Evolutionary conservation across 1,284 basidiomycete genomes (phyloP).

Genomic region (Ceratobasidium theobromae): DNA sequence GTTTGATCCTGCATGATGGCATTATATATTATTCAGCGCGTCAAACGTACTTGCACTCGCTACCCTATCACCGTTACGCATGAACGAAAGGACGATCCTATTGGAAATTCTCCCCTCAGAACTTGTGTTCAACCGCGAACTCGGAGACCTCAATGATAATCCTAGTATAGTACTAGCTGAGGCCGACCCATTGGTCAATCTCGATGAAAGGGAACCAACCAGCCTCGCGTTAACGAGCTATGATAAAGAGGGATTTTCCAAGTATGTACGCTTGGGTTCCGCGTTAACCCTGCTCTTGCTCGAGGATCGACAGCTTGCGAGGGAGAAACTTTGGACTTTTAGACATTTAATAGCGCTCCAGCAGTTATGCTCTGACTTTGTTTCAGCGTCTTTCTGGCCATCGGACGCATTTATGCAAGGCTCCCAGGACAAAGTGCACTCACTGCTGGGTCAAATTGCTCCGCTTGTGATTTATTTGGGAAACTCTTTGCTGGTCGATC

Average conservation of each 20-base stretch:
- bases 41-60: slow-evolving; percentile 6
- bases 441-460: slow-evolving; percentile 55
- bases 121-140: neutral
- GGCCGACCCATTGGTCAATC: slow-evolving; percentile 26
- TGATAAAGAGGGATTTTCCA: slow-evolving; percentile 56
- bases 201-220: neutral
- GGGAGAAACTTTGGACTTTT: slow-evolving; percentile 61
- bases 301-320: slow-evolving; percentile 63
- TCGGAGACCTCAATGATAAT: slow-evolving; percentile 11
- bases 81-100: slow-evolving; percentile 8
- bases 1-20: neutral
- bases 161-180: slow-evolving; percentile 16
- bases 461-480: slow-evolving; percentile 66
- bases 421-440: slow-evolving; percentile 46
- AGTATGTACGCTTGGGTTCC: slow-evolving; percentile 65
- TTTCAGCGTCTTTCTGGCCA: slow-evolving; percentile 36
- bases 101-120: neutral
- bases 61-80: neutral
- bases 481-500: slow-evolving; percentile 23
- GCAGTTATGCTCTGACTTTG: slow-evolving; percentile 58
- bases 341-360: slow-evolving; percentile 63
- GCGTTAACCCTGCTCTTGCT: slow-evolving; percentile 63
- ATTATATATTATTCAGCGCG: neutral
- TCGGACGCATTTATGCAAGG: slow-evolving; percentile 39
- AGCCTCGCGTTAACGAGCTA: slow-evolving; percentile 36